Conservation (phyloP, 129 eudicot species). For the carrot (Daucus carota) region DH1_v3.0 NC_030387.2:36361501-36362000, state of each 20-base stretch:
- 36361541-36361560: conserved; percentile 35
- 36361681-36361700: conserved; percentile 37
- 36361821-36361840: conserved; percentile 35
- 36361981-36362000: conserved; percentile 13
- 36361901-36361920: conserved; percentile 20
- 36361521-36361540: conserved; percentile 46
- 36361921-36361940: conserved; percentile 3
- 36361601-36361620: conserved; percentile 23
- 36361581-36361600: conserved; percentile 31
- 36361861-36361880: conserved; percentile 16
- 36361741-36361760: conserved; percentile 18
- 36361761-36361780: conserved; percentile 36
- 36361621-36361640: conserved; percentile 13
- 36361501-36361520: conserved; percentile 15
- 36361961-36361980: conserved; percentile 1
- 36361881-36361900: conserved; percentile 11
- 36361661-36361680: neutral
- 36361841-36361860: conserved; percentile 23
- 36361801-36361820: conserved; percentile 25
- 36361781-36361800: conserved; percentile 19
- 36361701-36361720: conserved; percentile 30
- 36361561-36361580: conserved; percentile 30
- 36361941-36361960: conserved; percentile 8
- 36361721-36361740: conserved; percentile 22
- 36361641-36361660: conserved; percentile 7